These are phyloP conservation scores for Diplodia sapinea DNA, from an alignment of 2,329 filamentous ascomycete genomes.

Conservation along the genomic window DNA sequence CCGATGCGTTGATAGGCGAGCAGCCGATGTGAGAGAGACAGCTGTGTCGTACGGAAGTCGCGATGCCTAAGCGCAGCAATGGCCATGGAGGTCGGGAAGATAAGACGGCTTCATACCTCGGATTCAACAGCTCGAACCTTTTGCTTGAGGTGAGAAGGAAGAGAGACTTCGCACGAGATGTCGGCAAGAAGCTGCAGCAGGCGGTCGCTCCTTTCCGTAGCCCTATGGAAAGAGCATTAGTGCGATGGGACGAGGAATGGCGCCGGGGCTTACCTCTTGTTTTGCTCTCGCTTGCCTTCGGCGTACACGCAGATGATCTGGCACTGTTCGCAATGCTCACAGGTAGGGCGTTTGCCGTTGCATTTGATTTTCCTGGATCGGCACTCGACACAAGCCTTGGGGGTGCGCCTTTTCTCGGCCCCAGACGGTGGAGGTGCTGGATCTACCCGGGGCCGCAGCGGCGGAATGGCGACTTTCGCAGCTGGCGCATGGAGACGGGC, in stretches of 20 bases:
- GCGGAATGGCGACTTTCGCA: conserved; percentile 40
- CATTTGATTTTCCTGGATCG: conserved; percentile 48
- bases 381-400: conserved; percentile 45
- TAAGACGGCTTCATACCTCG: conserved; percentile 14
- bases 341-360: conserved; percentile 43
- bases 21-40: not conserved
- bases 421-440: conserved; percentile 30
- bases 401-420: conserved; percentile 38
- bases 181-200: conserved; percentile 40
- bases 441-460: conserved; percentile 37
- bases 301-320: conserved; percentile 42
- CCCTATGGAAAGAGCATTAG: conserved; percentile 33
- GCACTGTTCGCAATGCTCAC: conserved; percentile 43
- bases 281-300: conserved; percentile 43
- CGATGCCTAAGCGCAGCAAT: not conserved
- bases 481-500: not conserved
- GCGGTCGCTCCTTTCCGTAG: conserved; percentile 40
- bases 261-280: conserved; percentile 41
- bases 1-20: not conserved
- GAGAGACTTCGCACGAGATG: conserved; percentile 35
- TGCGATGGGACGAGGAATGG: conserved; percentile 4
- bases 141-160: conserved; percentile 26
- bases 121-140: conserved; percentile 15
- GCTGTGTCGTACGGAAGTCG: not conserved
- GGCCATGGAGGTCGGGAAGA: too few relatives aligned